Conservation (phyloP, 2,329 filamentous ascomycete genomes). For the Dactylellina haptotyla region DNA sequence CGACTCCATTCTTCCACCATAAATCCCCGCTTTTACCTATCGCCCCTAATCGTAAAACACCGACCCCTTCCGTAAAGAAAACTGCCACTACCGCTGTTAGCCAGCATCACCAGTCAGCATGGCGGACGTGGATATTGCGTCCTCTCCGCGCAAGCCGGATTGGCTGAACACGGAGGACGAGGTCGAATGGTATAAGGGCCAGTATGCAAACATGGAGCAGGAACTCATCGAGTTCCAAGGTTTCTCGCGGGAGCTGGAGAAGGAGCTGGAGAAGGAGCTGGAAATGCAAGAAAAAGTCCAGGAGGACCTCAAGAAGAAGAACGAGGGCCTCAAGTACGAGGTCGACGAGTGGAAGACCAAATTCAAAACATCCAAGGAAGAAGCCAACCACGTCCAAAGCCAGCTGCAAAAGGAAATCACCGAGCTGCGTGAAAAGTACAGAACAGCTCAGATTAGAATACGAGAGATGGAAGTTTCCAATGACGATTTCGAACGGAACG, state of each 20-base stretch:
- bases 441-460: slow-evolving; percentile 81
- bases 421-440: slow-evolving; percentile 82
- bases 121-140: slow-evolving; percentile 42
- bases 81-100: background rate
- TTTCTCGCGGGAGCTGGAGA: slow-evolving; percentile 91
- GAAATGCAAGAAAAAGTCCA: slow-evolving; percentile 95
- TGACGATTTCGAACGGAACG: slow-evolving; percentile 97
- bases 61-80: no score
- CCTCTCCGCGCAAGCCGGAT: slow-evolving; percentile 45
- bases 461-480: slow-evolving; percentile 97
- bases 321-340: slow-evolving; percentile 84
- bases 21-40: slow-evolving; percentile 14
- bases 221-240: slow-evolving; percentile 91
- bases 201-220: slow-evolving; percentile 93
- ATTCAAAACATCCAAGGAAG: slow-evolving; percentile 92
- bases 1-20: slow-evolving; percentile 20
- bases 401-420: slow-evolving; percentile 95
- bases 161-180: slow-evolving; percentile 70
- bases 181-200: slow-evolving; percentile 91
- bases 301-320: slow-evolving; percentile 83
- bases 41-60: no score
- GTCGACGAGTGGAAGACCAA: slow-evolving; percentile 99
- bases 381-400: slow-evolving; percentile 85
- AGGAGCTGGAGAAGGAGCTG: slow-evolving; percentile 94
- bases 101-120: slow-evolving; percentile 24